Conservation (phyloP, 768 basidiomycete species). For the Boletus subcaerulescens region DNA sequence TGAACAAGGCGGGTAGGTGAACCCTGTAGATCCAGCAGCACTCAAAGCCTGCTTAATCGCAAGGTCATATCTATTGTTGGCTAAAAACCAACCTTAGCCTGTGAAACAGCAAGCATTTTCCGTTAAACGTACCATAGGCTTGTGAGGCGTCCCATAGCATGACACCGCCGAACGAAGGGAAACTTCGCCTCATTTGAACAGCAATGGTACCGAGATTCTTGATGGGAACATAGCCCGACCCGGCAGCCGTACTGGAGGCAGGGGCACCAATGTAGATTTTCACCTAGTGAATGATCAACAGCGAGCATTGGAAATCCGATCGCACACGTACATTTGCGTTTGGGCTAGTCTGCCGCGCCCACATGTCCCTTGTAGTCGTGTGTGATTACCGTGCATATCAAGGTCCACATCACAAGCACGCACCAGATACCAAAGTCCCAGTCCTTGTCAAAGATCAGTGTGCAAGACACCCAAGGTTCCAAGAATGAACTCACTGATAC, state of each 20-base stretch:
- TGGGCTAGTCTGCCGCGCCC: conserved; percentile 40
- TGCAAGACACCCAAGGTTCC: not conserved
- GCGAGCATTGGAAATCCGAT: not conserved
- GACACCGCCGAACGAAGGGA: conserved; percentile 43
- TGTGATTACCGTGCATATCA: conserved; percentile 6
- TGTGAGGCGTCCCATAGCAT: conserved; percentile 47
- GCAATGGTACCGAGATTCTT: conserved; percentile 33
- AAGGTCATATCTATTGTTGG: conserved; percentile 56
- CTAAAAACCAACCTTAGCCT: conserved; percentile 27
- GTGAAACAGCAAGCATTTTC: not conserved
- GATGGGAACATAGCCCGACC: conserved; percentile 37
- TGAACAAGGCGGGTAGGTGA: conserved; percentile 60
- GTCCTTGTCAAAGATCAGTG: conserved; percentile 34
- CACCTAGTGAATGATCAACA: conserved; percentile 16
- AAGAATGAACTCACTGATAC: conserved; percentile 43
- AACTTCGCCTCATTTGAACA: conserved; percentile 34
- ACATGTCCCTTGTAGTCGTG: conserved; percentile 38
- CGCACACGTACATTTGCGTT: conserved; percentile 36
- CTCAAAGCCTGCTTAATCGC: conserved; percentile 58
- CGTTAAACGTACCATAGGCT: conserved; percentile 29
- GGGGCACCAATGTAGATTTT: conserved; percentile 46
- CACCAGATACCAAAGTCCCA: conserved; percentile 40
- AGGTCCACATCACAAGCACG: conserved; percentile 1
- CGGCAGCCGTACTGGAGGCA: conserved; percentile 41
- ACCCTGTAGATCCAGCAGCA: conserved; percentile 65